Base-by-base conservation (phyloP, 768 basidiomycete species). In the Tubosaeta sp. region DNA sequence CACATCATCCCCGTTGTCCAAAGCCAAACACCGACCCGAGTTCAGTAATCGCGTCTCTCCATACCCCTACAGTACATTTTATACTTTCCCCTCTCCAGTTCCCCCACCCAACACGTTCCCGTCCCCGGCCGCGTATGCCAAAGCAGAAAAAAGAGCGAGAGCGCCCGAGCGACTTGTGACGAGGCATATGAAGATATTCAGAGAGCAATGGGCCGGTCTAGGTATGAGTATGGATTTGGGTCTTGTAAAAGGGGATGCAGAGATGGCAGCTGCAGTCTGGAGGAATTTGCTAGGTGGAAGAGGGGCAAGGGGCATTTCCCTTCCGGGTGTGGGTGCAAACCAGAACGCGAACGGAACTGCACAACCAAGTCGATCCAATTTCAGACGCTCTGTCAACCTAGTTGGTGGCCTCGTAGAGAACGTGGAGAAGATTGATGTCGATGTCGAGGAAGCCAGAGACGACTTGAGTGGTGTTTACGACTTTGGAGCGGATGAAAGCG, bases 261-360 rank as follows among this genome's bases (percentile, higher is more conserved):
- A 94, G 57, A 76, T 98, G 69, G 91, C 95, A 1, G 86, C 75
- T 13, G 88, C 91, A 1, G 72, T 97, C 0, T 98, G 95, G 95
- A 76, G 95, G 45, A 97, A 97, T 67, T 62, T 97, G 34, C 84
- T 97, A 37, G 92, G 88, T 8, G 89, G 83, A 1, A 79, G 91
- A 12, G 94, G 92, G 6, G 88, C 88, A 9, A 75, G 78, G 52
- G 88, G 87, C 2, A 85, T 91, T 48, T 74, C 73, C 2, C 75
- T 75, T 51, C 37, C 50, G 0, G 49, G 14, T 0, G 12, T 26
- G 14, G 51, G 50, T 61, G 33, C 57, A 29, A 43, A 27, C 5
- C 27, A 29, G 7, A 46, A 52, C 49, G 46, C 56, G 43, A 53
- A 32, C 11, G 55, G 43, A 17, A 51, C 45, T 39, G 43, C 65